Evolutionary conservation across 2,329 filamentous ascomycete species (phyloP), one percentile per base, ranked within the genome.

Genomic region (Aspergillus hiratsukae): DNA sequence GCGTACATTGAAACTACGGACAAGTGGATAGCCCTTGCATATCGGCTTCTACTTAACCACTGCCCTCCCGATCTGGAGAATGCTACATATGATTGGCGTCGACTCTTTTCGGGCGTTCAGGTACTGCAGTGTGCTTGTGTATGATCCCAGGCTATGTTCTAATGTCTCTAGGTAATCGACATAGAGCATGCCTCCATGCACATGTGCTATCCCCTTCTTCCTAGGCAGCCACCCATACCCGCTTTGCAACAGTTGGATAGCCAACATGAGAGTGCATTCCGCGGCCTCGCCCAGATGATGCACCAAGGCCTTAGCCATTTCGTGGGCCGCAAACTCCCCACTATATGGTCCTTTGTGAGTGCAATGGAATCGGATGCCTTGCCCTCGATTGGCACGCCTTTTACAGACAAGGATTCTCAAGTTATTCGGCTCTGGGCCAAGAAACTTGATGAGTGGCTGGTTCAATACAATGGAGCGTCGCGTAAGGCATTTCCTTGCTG

Each of bases 101-200:
- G 64, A 0, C 49, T 68, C 9, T 66, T 68, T 23, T 67, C 64
- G 7, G 66, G 66, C 17, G 61, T 69, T 29, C 66, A 69, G 54
- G 66, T 68, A 19, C 11, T 43, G 14, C 31, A 11, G 11, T 29
- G 28, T 46, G 31, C 19, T 40, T 21, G 6, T 3, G 10, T 11
- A 25, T 37, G 2, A 17, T 37, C 5, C 5, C 31, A 7, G 31
- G 31, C 5, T 37, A 17, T 17, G 10, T 37, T 11, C 28, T 51
- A 19, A 48, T 41, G 21, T 29, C 35, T 40, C 1, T 28, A 68
- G 64, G 61, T 67, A 6, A 66, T 69, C 48, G 67, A 69, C 35
- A 67, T 69, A 9, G 66, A 69, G 52, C 67, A 69, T 51, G 67
- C 67, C 8, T 69, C 67, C 4, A 69, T 69, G 60, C 66, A 69